phyloP scores from a whole-genome alignment of 192 early-diverging fungal genomes.

The Backusella australiensis region DNA sequence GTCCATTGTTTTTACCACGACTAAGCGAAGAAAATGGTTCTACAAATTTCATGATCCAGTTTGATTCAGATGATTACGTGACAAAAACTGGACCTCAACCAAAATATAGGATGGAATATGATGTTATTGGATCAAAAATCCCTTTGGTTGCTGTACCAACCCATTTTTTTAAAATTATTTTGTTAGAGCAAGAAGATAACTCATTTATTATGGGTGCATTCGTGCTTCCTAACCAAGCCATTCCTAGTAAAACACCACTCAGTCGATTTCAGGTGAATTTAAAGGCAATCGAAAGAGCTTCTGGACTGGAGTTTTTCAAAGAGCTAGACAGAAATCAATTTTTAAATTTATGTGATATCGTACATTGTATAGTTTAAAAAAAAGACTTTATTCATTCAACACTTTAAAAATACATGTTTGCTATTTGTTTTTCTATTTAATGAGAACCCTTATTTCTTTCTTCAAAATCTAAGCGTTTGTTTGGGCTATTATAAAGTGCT shows the following conservation, averaged over 20 bases:
- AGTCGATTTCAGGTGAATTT: conserved; percentile 62
- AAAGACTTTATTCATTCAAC: neutral
- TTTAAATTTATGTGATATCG: conserved; percentile 12
- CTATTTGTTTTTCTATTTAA: neutral
- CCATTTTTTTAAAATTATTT: conserved; percentile 56
- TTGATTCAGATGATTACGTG: neutral
- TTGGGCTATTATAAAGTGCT: conserved; percentile 29
- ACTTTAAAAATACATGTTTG: neutral
- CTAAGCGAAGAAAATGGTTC: neutral
- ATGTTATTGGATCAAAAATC: conserved; percentile 13
- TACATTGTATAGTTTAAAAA: conserved; percentile 12
- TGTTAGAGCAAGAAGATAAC: conserved; percentile 24
- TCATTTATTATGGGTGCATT: conserved; percentile 61
- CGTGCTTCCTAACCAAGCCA: conserved; percentile 78
- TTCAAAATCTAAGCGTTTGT: conserved; percentile 34
- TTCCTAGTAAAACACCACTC: conserved; percentile 60
- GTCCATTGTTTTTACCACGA: conserved; percentile 56
- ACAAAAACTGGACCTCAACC: neutral
- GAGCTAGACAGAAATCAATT: conserved; percentile 11
- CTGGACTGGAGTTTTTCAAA: conserved; percentile 64
- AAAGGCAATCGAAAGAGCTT: conserved; percentile 66
- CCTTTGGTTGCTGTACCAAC: conserved; percentile 51
- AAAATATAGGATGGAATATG: conserved; percentile 20
- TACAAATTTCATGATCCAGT: neutral
- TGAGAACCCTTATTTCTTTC: conserved; percentile 5